Conservation (phyloP, 108 stramenopile species). For the Mayamaea pseudoterrestris region DNA sequence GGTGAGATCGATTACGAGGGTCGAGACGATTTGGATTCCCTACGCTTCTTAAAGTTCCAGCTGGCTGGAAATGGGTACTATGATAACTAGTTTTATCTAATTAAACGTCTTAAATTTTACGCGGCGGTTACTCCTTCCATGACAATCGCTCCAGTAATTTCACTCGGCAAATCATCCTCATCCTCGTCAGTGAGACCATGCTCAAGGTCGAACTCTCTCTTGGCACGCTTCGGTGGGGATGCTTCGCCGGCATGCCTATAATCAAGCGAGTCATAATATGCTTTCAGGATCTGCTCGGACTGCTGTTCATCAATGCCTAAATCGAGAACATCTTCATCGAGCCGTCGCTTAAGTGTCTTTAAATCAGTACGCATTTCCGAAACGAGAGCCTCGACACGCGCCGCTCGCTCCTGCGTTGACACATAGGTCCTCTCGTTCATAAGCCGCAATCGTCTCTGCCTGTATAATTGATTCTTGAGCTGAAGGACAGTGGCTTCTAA, state of each 20-base stretch:
- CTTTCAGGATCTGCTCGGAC: constrained; percentile 6
- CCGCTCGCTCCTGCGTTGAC: constrained; percentile 34
- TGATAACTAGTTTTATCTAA: constrained; percentile 6
- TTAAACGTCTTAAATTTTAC: neutral
- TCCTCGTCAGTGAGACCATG: neutral
- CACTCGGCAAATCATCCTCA: neutral
- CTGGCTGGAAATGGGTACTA: constrained; percentile 79
- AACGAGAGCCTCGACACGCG: constrained; percentile 49
- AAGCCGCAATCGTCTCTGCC: constrained; percentile 58
- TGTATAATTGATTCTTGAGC: constrained; percentile 43
- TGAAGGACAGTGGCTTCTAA: constrained; percentile 45
- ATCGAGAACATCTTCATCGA: constrained; percentile 54
- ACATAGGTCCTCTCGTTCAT: constrained; percentile 48
- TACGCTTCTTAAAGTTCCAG: constrained; percentile 67
- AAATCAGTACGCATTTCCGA: constrained; percentile 70
- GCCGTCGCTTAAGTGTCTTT: constrained; percentile 44
- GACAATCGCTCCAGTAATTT: too few relatives aligned
- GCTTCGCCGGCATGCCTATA: neutral
- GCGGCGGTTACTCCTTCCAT: too few relatives aligned
- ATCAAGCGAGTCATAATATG: constrained; percentile 5
- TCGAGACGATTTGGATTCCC: constrained; percentile 41
- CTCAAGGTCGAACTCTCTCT: neutral
- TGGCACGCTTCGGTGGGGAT: neutral
- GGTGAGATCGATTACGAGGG: neutral
- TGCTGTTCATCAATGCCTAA: constrained; percentile 26